Evolutionary conservation across 2,329 filamentous ascomycete species (phyloP), one percentile per base, ranked within the genome.

Genomic region (Capronia americana): DNA sequence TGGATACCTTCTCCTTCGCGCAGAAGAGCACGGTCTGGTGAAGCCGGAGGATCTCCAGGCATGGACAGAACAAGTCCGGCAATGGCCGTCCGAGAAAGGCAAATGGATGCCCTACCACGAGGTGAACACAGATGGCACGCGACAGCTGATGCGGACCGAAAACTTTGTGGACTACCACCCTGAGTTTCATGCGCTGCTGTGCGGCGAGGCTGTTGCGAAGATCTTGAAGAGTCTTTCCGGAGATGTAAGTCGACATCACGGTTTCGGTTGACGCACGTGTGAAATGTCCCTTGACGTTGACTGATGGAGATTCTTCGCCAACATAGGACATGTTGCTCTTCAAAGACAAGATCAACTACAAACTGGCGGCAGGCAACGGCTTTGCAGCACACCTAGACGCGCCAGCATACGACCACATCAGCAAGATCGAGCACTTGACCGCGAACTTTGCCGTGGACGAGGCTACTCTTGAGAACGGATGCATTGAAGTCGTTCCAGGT

Each of bases 321-420:
- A 54, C 41, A 50, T 11, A 76, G 70, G 73, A 77, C 20, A 77
- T 77, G 74, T 57, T 76, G 11, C 71, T 77, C 14, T 77, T 77
- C 71, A 77, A 77, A 67, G 75, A 77, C 60, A 77, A 77, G 61
- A 77, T 78, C 69, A 78, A 78, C 63, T 78, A 77, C 67, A 78
- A 78, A 54, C 71, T 75, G 57, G 70, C 76, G 11, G 61, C 65
- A 34, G 75, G 76, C 8, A 77, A 78, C 30, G 77, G 77, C 2
- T 78, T 78, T 67, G 69, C 73, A 14, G 74, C 76, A 17, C 77
- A 78, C 44, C 69, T 78, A 7, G 77, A 78, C 59, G 73, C 75
- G 54, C 76, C 74, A 7, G 77, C 76, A n/a, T 78, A 78, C 60
- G 74, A 75, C 51, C 74, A 77, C 57, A 76, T 77, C 53, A 75